phyloP scores from a whole-genome alignment of 2,329 filamentous ascomycete species.

The Phoma sp. region DNA sequence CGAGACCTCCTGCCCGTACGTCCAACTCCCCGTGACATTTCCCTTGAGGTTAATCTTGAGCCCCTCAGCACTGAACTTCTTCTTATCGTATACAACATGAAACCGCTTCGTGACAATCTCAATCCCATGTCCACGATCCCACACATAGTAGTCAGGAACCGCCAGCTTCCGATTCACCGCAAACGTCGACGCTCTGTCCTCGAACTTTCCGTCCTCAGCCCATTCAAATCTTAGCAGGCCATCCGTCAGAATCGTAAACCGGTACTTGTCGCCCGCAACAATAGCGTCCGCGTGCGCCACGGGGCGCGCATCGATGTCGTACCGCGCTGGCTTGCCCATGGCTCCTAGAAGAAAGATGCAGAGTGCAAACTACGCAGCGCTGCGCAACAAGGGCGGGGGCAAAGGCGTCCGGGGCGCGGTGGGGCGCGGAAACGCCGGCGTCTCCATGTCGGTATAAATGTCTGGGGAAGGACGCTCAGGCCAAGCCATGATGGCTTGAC shows the following conservation, averaged over 20 bases:
- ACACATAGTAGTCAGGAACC: constrained; percentile 57
- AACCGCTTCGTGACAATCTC: constrained; percentile 64
- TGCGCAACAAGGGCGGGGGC: constrained; percentile 13
- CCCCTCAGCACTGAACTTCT: constrained; percentile 60
- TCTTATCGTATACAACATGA: constrained; percentile 65
- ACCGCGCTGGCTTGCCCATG: constrained; percentile 47
- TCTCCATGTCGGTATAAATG: constrained; percentile 29
- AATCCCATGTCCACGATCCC: constrained; percentile 55
- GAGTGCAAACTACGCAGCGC: constrained; percentile 17
- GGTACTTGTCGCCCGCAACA: constrained; percentile 58
- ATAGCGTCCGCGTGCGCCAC: constrained; percentile 54
- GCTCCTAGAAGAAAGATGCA: constrained; percentile 9
- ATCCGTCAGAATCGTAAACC: constrained; percentile 66
- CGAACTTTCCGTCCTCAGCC: constrained; percentile 65
- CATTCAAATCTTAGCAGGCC: constrained; percentile 67
- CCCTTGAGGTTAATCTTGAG: constrained; percentile 56
- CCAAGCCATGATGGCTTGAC: constrained; percentile 30
- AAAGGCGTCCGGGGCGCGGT: constrained; percentile 23
- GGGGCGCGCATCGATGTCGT: constrained; percentile 54
- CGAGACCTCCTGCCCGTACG: constrained; percentile 54
- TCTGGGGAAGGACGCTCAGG: constrained; percentile 33
- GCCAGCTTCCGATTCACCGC: constrained; percentile 62
- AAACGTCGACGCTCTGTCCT: constrained; percentile 68
- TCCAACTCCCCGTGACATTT: constrained; percentile 57
- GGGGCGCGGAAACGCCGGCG: constrained; percentile 27